Evolutionary conservation across 2,329 filamentous ascomycete genomes (phyloP), one percentile per base, ranked within the genome.

Genomic region (Diaporthe eres): DNA sequence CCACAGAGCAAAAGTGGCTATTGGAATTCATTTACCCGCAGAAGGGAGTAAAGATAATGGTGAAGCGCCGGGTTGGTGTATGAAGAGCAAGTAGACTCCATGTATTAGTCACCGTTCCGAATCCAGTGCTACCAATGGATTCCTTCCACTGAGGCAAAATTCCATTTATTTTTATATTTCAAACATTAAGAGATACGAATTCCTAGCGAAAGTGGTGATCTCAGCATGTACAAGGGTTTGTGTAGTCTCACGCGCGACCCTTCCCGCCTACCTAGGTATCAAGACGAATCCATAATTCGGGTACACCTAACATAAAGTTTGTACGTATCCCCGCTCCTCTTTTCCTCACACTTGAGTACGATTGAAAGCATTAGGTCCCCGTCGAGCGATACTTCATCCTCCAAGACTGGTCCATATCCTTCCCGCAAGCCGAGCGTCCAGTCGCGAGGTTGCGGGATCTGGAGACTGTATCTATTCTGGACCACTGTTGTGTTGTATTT

Each of bases 1-100:
- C 71, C 71, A 39, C 67, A 49, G 44, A 77, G 63, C 49, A 53
- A 31, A 53, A 31, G 55, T 77, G 70, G 65, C 6, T 78, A 17
- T 25, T 75, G 15, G 77, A 77, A 72, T 72, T 63, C 1, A 25
- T 37, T n/a, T 57, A 74, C 3, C 75, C 77, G 9, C 77, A 75
- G 17, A 37, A 19, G 47, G 70, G 70, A 34, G 73, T 67, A 8
- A 75, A 57, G 51, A 75, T 78, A 10, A 61, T 72, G 57, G 74
- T 75, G n/a, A 76, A 63, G 55, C 47, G 47, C 22, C 47, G 47
- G 47, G 47, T 4, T 51, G 47, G 19, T 51, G 47, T 3, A 5
- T 51, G 8, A 51, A 51, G 19, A 51, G 22, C 10, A 12, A 12
- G 65, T 61, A 37, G 31, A 53, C n/a, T 7, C n/a, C n/a, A 53